A percentile compares a stretch with the other conserved stretches of the same genome.
These are phyloP conservation scores for Candolleomyces efflorescens DNA, from an alignment of 768 basidiomycete genomes.

Conservation along the genomic window DNA sequence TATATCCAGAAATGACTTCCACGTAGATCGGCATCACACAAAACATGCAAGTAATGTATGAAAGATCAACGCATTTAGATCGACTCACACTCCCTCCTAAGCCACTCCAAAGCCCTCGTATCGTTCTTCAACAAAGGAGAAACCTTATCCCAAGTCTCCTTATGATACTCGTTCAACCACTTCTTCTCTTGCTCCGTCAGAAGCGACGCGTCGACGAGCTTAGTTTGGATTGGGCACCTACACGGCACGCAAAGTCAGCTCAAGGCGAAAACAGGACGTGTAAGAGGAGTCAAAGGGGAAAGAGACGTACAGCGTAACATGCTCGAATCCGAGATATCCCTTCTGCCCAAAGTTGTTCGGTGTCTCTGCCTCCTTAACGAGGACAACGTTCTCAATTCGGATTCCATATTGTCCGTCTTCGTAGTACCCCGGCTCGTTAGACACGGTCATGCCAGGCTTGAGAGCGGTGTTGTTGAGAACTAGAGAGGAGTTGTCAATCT, in stretches of 20 bases:
- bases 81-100: conserved; percentile 53
- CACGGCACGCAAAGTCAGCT: not conserved
- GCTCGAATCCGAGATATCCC: conserved; percentile 82
- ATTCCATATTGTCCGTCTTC: conserved; percentile 89
- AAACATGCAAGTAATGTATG: not conserved
- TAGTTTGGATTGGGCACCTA: conserved; percentile 89
- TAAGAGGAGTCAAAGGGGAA: not conserved
- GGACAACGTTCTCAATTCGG: conserved; percentile 85
- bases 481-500: conserved; percentile 15
- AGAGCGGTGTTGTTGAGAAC: conserved; percentile 68
- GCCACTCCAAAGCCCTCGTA: conserved; percentile 54
- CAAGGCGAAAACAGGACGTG: too few relatives aligned
- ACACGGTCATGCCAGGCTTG: conserved; percentile 85
- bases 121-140: conserved; percentile 66
- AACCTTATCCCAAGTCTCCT: conserved; percentile 68
- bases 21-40: too few relatives aligned
- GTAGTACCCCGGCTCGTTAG: conserved; percentile 94
- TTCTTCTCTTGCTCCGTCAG: conserved; percentile 60
- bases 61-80: conserved; percentile 22
- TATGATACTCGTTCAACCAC: conserved; percentile 87
- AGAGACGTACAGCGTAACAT: conserved; percentile 72
- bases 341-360: conserved; percentile 78
- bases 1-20: too few relatives aligned
- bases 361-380: conserved; percentile 69
- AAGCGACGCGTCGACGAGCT: conserved; percentile 62